A percentile compares a stretch with the other conserved stretches of the same genome.
Conservation (phyloP, 495 filamentous ascomycete genomes). For the Xylaria scruposa region DNA sequence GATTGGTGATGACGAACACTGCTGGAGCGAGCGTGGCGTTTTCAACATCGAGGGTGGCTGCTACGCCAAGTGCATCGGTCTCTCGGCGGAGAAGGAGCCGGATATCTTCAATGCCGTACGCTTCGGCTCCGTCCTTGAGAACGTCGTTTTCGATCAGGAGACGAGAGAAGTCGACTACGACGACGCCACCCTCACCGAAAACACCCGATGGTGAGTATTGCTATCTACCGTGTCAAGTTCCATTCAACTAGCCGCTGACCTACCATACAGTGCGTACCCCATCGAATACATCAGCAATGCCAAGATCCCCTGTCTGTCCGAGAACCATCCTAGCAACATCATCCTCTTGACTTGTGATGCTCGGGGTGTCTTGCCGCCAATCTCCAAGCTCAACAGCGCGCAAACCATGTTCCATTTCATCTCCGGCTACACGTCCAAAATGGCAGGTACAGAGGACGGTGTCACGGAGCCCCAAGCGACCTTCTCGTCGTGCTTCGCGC, state of each 20-base stretch:
- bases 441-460: constrained; percentile 98
- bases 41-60: constrained; percentile 99
- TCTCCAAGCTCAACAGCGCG: constrained; percentile 93
- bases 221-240: neutral
- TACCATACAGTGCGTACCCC: constrained; percentile 74
- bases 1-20: constrained; percentile 99
- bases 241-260: constrained; percentile 19
- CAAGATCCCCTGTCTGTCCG: constrained; percentile 91
- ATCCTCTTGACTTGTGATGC: constrained; percentile 98
- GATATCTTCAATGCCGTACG: constrained; percentile 97
- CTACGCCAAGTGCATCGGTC: constrained; percentile 98
- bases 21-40: constrained; percentile 95
- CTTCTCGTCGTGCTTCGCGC: constrained; percentile 99
- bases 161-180: constrained; percentile 94
- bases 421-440: constrained; percentile 99
- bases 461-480: constrained; percentile 96
- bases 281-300: constrained; percentile 99
- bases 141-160: constrained; percentile 93
- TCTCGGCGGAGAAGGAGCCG: constrained; percentile 97
- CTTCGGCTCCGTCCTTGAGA: constrained; percentile 97
- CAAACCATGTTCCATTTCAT: constrained; percentile 99
- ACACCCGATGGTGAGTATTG: constrained; percentile 76
- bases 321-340: constrained; percentile 94
- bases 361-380: constrained; percentile 94
- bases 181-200: constrained; percentile 92